Conservation (phyloP, 805 yeast genomes). For the Metschnikowia arizonensis region DNA sequence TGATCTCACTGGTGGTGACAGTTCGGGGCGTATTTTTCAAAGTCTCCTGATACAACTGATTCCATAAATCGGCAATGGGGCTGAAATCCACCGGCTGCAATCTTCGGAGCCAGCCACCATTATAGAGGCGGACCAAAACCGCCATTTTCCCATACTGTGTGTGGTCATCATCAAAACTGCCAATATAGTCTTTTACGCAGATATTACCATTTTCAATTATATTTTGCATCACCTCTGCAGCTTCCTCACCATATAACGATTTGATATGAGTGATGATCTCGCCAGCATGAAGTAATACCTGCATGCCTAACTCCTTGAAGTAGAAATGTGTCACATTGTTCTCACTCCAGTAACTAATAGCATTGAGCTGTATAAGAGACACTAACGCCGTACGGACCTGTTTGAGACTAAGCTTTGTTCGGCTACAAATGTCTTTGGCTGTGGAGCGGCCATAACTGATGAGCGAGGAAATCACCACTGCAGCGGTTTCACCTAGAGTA, state of each 20-base stretch:
- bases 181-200: conserved; percentile 46
- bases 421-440: conserved; percentile 48
- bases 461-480: conserved; percentile 55
- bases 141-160: conserved; percentile 22
- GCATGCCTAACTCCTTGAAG: conserved; percentile 60
- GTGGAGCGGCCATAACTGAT: conserved; percentile 65
- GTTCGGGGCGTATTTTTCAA: conserved; percentile 34
- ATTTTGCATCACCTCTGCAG: conserved; percentile 65
- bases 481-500: conserved; percentile 71
- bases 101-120: conserved; percentile 36
- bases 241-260: conserved; percentile 38
- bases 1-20: conserved; percentile 37
- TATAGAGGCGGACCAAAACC: conserved; percentile 26
- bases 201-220: conserved; percentile 67
- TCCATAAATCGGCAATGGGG: conserved; percentile 40
- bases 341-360: conserved; percentile 65
- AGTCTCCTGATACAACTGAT: conserved; percentile 32
- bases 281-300: conserved; percentile 69
- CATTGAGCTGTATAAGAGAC: conserved; percentile 71
- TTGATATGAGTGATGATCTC: conserved; percentile 59
- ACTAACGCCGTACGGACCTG: conserved; percentile 65
- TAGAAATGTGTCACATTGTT: conserved; percentile 44
- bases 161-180: conserved; percentile 23
- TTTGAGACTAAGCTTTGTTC: conserved; percentile 44
- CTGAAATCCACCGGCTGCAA: conserved; percentile 29